Evolutionary conservation across 2,329 filamentous ascomycete genomes (phyloP).

Genomic region (Aspergillus quadricinctus): DNA sequence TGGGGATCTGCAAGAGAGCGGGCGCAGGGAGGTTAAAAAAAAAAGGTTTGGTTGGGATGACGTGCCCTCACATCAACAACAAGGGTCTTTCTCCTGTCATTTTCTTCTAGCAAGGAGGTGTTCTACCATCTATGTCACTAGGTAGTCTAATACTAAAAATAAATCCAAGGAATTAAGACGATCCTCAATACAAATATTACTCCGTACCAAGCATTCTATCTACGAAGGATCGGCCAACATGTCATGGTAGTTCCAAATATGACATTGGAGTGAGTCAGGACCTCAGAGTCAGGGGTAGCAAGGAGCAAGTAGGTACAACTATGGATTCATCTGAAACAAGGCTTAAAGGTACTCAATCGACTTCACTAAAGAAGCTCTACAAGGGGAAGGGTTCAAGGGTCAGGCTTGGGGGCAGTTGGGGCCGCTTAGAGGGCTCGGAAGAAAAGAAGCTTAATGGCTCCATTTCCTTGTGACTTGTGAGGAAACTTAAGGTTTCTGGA

Average conservation of each 20-base stretch:
- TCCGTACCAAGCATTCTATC: not conserved
- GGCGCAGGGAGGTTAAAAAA: slow-evolving; percentile 6
- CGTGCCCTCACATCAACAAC: slow-evolving; percentile 3
- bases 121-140: not conserved
- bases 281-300: too few species aligned
- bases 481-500: not conserved
- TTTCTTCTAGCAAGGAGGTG: not conserved
- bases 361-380: not conserved
- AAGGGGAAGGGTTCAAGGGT: not conserved
- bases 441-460: not conserved
- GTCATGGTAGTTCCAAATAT: not conserved
- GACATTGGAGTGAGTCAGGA: not conserved
- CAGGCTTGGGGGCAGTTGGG: not conserved
- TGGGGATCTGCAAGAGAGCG: slow-evolving; percentile 10
- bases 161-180: not conserved
- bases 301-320: not conserved
- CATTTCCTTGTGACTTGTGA: not conserved
- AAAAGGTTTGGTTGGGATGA: slow-evolving; percentile 7
- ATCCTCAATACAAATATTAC: not conserved
- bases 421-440: not conserved
- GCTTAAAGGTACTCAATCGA: not conserved
- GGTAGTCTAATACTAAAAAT: slow-evolving; percentile 2
- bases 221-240: too few species aligned
- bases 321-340: not conserved
- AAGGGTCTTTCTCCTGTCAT: not conserved